Conservation (phyloP, 495 filamentous ascomycete genomes). For the Chaetomium cochliodes region DNA sequence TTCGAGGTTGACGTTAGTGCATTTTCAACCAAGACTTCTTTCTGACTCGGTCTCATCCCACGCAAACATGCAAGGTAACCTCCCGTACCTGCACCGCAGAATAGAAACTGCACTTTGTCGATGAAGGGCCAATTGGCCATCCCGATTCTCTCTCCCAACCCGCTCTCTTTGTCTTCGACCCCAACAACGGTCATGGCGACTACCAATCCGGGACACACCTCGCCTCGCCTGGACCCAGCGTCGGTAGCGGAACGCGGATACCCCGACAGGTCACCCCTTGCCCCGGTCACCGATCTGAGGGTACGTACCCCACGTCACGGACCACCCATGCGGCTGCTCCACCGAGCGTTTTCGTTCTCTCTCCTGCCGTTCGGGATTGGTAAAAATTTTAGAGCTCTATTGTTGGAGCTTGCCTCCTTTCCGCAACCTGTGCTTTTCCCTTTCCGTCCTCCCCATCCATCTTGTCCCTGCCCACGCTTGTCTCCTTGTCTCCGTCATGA, state of each 20-base stretch:
- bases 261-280: not conserved
- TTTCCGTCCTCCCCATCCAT: constrained; percentile 16
- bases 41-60: not conserved
- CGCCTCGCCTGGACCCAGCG: constrained; percentile 10
- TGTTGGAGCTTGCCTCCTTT: constrained; percentile 22
- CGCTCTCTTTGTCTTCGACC: not conserved
- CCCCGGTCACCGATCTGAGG: constrained; percentile 18
- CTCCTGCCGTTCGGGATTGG: constrained; percentile 10
- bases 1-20: not conserved
- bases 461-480: constrained; percentile 14
- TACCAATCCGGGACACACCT: constrained; percentile 19
- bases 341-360: constrained; percentile 18
- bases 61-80: not conserved
- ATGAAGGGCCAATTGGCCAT: not conserved
- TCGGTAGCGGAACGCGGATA: constrained; percentile 14
- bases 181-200: not conserved
- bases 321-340: constrained; percentile 1
- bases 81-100: not conserved
- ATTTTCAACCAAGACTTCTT: not conserved
- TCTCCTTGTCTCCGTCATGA: constrained; percentile 26
- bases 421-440: constrained; percentile 15
- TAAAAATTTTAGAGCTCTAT: constrained; percentile 18
- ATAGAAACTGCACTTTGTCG: not conserved
- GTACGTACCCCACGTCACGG: constrained; percentile 11
- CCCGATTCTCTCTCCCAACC: not conserved